Conservation (phyloP, 2,329 filamentous ascomycete species). For the Botrytis hyacinthi region DNA sequence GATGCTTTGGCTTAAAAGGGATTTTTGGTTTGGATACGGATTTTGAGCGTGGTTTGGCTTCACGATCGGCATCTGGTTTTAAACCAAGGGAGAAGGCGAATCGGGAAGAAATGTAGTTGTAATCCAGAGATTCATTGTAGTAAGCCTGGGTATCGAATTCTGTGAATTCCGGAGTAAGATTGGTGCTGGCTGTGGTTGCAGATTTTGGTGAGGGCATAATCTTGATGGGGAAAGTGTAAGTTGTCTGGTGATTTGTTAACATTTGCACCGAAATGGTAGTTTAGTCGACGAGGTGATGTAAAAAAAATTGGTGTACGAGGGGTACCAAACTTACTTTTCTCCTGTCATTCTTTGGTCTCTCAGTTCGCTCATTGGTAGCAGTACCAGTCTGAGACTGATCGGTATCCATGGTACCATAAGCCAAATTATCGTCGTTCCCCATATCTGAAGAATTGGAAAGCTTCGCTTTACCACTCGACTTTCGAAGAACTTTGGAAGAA, state of each 20-base stretch:
- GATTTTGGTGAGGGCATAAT: conserved; percentile 18
- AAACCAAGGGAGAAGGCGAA: conserved; percentile 15
- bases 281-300: neutral
- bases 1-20: conserved; percentile 6
- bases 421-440: conserved; percentile 7
- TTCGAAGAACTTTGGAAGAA: neutral
- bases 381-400: neutral
- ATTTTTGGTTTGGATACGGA: conserved; percentile 11
- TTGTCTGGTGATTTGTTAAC: conserved; percentile 6
- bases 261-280: neutral
- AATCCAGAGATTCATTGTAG: conserved; percentile 18
- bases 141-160: conserved; percentile 17
- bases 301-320: neutral
- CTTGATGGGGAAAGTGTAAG: conserved; percentile 19
- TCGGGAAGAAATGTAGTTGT: conserved; percentile 18
- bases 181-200: neutral
- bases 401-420: conserved; percentile 9
- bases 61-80: conserved; percentile 7
- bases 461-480: conserved; percentile 4
- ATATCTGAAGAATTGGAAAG: conserved; percentile 4
- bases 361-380: neutral
- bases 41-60: conserved; percentile 8
- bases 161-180: conserved; percentile 1
- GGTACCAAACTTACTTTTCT: conserved; percentile 3
- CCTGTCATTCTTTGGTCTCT: conserved; percentile 14